Evolutionary conservation across 2,329 filamentous ascomycete species (phyloP).

Genomic region (Aureobasidium sp.): DNA sequence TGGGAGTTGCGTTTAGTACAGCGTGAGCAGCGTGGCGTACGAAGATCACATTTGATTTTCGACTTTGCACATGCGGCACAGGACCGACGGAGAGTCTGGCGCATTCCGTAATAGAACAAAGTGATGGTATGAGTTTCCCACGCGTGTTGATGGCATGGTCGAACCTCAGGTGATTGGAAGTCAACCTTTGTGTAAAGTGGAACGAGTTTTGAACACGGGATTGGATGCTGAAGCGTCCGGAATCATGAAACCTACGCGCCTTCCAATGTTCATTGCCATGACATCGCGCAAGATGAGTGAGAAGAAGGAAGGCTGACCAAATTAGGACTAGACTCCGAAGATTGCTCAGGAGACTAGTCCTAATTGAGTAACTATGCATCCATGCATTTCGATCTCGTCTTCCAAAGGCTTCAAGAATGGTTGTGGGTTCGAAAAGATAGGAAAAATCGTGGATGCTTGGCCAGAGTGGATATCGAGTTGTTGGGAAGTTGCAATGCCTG

Average conservation of each 20-base stretch:
- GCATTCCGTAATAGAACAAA: background rate
- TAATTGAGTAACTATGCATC: background rate
- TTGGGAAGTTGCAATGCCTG: background rate
- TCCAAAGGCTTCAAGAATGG: background rate
- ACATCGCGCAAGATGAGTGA: background rate
- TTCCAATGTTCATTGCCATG: background rate
- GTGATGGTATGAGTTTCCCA: background rate
- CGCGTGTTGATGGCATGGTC: background rate
- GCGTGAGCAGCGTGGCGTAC: constrained; percentile 4
- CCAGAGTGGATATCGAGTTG: background rate
- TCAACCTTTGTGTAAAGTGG: background rate
- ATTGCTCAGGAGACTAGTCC: constrained; percentile 6
- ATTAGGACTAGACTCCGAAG: constrained; percentile 13
- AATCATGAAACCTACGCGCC: background rate
- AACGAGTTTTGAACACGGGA: background rate
- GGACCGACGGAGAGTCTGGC: constrained; percentile 5
- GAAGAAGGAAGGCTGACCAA: background rate
- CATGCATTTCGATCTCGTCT: background rate
- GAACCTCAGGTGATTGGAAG: background rate
- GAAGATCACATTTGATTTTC: constrained; percentile 11
- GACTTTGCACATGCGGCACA: constrained; percentile 18
- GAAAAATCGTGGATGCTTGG: background rate
- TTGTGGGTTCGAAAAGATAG: background rate
- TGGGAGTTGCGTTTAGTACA: constrained; percentile 5
- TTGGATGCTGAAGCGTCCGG: background rate